These are phyloP conservation scores for Aristolochia californica DNA, from an alignment of 164 flowering plant species.

Conservation along the genomic window DNA sequence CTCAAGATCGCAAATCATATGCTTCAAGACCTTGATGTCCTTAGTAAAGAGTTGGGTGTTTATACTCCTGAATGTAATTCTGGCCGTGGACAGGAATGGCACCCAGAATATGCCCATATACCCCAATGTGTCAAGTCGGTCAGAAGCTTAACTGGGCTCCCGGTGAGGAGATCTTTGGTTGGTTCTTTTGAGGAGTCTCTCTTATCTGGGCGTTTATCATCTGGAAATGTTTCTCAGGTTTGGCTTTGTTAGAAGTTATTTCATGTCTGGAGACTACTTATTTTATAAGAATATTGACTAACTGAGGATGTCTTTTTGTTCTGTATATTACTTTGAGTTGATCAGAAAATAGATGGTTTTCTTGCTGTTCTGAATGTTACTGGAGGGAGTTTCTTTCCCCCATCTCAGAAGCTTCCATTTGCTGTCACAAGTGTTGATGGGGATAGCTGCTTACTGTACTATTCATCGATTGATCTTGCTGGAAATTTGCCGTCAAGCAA, in stretches of 20 bases:
- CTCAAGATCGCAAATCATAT: constrained; percentile 20
- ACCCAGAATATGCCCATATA: constrained; percentile 18
- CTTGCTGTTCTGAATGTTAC: constrained; percentile 76
- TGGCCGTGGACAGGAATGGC: constrained; percentile 6
- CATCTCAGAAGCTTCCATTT: constrained; percentile 86
- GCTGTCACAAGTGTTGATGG: constrained; percentile 79
- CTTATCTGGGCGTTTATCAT: constrained; percentile 68
- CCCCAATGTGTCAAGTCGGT: constrained; percentile 23
- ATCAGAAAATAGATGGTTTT: constrained; percentile 82
- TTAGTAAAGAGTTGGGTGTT: constrained; percentile 22
- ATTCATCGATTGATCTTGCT: constrained; percentile 64
- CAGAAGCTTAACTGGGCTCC: constrained; percentile 44
- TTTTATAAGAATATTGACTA: too few relatives aligned
- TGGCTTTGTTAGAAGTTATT: constrained; percentile 5
- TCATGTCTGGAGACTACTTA: not conserved
- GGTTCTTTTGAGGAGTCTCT: constrained; percentile 97
- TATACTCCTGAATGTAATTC: constrained; percentile 27
- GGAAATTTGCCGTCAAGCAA: constrained; percentile 37
- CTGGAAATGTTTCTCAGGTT: constrained; percentile 58
- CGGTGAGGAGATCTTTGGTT: constrained; percentile 77
- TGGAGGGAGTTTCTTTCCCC: constrained; percentile 81
- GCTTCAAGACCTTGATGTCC: constrained; percentile 31
- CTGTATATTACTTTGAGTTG: not conserved
- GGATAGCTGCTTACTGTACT: constrained; percentile 66
- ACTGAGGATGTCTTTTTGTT: too few relatives aligned